These are phyloP conservation scores for Daedaleopsis nitida DNA, from an alignment of 768 basidiomycete species.

Conservation along the genomic window DNA sequence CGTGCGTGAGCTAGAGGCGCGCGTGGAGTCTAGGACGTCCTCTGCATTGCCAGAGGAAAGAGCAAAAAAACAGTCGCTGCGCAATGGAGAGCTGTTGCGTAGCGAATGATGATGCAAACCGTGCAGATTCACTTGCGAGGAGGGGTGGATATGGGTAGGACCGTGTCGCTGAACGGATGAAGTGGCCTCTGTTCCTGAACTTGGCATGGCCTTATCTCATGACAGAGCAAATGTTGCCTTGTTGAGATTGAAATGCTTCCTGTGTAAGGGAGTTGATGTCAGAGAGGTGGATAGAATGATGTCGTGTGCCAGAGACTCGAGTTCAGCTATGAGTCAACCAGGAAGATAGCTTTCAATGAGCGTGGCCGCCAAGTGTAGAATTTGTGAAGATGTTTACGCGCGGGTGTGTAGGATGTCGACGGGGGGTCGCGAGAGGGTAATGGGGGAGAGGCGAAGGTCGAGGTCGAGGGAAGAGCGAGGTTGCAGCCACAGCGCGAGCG, in stretches of 20 bases:
- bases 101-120: constrained; percentile 3
- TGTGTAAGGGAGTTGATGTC: not conserved
- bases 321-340: not conserved
- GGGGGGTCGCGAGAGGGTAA: not conserved
- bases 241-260: not conserved
- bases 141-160: constrained; percentile 7
- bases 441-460: not conserved
- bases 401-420: not conserved
- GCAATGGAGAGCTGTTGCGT: not conserved
- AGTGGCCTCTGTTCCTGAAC: constrained; percentile 16
- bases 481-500: constrained; percentile 8
- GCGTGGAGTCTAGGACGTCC: constrained; percentile 3
- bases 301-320: not conserved
- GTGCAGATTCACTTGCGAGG: constrained; percentile 11
- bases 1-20: constrained; percentile 12
- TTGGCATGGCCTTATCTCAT: constrained; percentile 15
- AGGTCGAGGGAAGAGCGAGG: not conserved
- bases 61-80: not conserved
- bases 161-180: constrained; percentile 16
- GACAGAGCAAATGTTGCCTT: not conserved
- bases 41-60: constrained; percentile 2
- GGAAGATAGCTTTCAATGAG: not conserved
- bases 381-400: not conserved
- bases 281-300: not conserved
- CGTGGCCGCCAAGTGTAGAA: not conserved